phyloP scores from a whole-genome alignment of 768 basidiomycete species.

The Auriscalpium microsporum region DNA sequence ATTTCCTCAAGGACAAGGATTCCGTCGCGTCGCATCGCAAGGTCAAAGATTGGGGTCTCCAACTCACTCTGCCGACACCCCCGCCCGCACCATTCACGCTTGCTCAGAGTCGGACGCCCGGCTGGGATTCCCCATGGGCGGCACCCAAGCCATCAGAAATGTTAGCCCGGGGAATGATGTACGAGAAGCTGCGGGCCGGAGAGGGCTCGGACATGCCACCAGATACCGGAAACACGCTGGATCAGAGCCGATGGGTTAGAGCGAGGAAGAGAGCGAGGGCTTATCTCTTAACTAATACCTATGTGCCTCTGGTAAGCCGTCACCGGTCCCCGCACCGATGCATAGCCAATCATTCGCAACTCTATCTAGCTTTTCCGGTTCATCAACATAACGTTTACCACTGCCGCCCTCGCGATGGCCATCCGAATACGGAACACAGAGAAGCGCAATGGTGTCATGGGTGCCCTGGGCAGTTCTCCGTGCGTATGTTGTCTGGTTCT shows the following conservation, averaged over 20 bases:
- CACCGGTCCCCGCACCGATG: background rate
- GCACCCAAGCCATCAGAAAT: conserved; percentile 32
- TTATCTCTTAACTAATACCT: conserved; percentile 67
- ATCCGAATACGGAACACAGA: conserved; percentile 64
- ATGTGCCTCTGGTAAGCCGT: conserved; percentile 65
- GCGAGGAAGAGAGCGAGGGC: conserved; percentile 44
- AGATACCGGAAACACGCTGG: conserved; percentile 14
- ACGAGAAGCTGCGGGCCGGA: conserved; percentile 7
- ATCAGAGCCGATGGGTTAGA: conserved; percentile 19
- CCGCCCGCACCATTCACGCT: conserved; percentile 36
- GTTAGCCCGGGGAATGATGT: background rate
- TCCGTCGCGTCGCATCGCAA: conserved; percentile 15
- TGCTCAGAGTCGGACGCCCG: conserved; percentile 49
- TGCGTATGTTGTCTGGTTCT: conserved; percentile 27
- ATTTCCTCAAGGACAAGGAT: conserved; percentile 16
- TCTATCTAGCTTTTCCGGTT: conserved; percentile 68
- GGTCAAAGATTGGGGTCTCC: conserved; percentile 11
- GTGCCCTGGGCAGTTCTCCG: conserved; percentile 79
- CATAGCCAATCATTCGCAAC: background rate
- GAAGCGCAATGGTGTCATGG: conserved; percentile 39
- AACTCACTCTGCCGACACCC: conserved; percentile 26
- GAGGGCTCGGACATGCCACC: background rate
- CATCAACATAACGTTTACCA: conserved; percentile 76
- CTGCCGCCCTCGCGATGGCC: conserved; percentile 70
- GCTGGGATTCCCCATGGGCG: conserved; percentile 60